Evolutionary conservation across 2,329 filamentous ascomycete species (phyloP).

Genomic region (Sclerotinia nivalis): DNA sequence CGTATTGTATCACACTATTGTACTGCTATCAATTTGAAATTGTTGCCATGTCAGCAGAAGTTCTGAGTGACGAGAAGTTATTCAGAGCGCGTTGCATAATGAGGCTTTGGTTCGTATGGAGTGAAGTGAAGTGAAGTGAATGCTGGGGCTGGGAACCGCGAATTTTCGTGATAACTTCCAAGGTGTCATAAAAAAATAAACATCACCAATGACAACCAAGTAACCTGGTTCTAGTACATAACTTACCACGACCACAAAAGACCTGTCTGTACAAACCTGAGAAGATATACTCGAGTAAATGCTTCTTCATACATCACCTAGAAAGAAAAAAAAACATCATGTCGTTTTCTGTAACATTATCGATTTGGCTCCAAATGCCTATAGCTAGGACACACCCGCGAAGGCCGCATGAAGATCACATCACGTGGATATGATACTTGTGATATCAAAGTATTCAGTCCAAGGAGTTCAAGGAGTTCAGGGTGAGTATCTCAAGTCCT

Average conservation of each 20-base stretch:
- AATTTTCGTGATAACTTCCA: constrained; percentile 10
- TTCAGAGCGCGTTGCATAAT: no score
- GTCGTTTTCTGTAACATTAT: not conserved
- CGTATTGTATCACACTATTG: not conserved
- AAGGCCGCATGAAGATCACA: constrained; percentile 6
- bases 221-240: not conserved
- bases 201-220: not conserved
- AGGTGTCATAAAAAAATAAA: not conserved
- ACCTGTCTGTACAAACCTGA: not conserved
- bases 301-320: not conserved
- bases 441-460: not conserved
- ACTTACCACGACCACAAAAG: not conserved
- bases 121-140: not conserved
- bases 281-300: not conserved
- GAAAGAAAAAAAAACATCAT: no score
- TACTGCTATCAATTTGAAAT: not conserved
- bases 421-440: not conserved
- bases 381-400: not conserved
- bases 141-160: not conserved
- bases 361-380: not conserved
- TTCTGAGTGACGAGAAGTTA: no score
- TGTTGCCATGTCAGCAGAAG: constrained; percentile 6
- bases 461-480: not conserved
- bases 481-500: not conserved
- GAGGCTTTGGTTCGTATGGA: no score